Percentiles rank a stretch among this genome's conserved stretches.
Evolutionary conservation across 208 protist genomes (phyloP).

Genomic region (Trypanosoma avium): DNA sequence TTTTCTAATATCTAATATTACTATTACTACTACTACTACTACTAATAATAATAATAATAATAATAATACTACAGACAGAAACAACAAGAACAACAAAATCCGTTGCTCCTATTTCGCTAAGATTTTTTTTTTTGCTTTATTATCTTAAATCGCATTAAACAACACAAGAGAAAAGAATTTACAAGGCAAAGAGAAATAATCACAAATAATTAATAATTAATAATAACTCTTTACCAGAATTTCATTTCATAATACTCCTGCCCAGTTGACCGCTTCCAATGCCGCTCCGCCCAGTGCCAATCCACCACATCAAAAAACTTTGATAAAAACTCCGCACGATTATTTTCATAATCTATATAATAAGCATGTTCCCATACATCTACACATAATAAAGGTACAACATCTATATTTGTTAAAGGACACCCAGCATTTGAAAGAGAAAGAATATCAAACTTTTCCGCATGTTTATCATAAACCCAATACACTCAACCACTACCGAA

Average conservation of each 20-base stretch:
- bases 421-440: slow-evolving; percentile 81
- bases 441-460: slow-evolving; percentile 76
- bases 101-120: not conserved
- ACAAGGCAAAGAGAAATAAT: slow-evolving; percentile 2
- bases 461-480: slow-evolving; percentile 76
- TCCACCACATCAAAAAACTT: slow-evolving; percentile 94
- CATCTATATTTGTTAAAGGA: slow-evolving; percentile 57
- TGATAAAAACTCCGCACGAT: slow-evolving; percentile 82
- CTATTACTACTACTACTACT: too few relatives aligned
- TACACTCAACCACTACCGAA: slow-evolving; percentile 94
- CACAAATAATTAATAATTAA: not conserved
- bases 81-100: not conserved
- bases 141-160: too few relatives aligned
- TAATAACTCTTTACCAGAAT: slow-evolving; percentile 48
- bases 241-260: slow-evolving; percentile 91
- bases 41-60: not conserved
- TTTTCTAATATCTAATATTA: too few relatives aligned
- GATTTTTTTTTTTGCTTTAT: too few relatives aligned
- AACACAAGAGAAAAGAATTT: too few relatives aligned
- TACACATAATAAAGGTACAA: slow-evolving; percentile 79
- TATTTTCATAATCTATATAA: slow-evolving; percentile 94
- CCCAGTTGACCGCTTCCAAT: slow-evolving; percentile 86
- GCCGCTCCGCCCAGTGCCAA: slow-evolving; percentile 93
- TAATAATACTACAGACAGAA: not conserved
- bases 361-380: slow-evolving; percentile 96